These are phyloP conservation scores for Paraphysoderma sedebokerense DNA, from an alignment of 371 early-diverging fungal species.

Conservation along the genomic window DNA sequence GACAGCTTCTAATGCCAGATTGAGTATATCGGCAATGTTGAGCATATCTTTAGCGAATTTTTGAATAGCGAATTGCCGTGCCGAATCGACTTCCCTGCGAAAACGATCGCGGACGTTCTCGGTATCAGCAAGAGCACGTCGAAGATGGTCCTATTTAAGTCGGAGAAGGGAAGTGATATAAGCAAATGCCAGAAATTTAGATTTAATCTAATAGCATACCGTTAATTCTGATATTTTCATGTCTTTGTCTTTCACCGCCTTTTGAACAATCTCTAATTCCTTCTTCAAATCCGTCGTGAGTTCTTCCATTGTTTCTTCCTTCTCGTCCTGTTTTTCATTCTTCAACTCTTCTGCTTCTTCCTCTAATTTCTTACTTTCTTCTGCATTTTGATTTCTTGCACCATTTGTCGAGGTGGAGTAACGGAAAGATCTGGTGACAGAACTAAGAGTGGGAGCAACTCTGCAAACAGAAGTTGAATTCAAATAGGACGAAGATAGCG, in stretches of 20 bases:
- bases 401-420: too few species aligned
- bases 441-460: too few species aligned
- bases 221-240: background rate
- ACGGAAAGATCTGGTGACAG: too few species aligned
- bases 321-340: too few species aligned
- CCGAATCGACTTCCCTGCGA: constrained; percentile 62
- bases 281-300: too few species aligned
- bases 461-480: too few species aligned
- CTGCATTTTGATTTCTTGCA: too few species aligned
- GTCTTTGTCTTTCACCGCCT: constrained; percentile 53
- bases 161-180: constrained; percentile 1
- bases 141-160: constrained; percentile 38
- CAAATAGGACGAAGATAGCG: too few species aligned
- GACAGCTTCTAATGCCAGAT: constrained; percentile 66
- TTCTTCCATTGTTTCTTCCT: too few species aligned
- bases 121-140: constrained; percentile 84
- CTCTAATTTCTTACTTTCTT: too few species aligned
- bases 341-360: too few species aligned
- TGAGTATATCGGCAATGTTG: constrained; percentile 80
- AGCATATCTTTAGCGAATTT: constrained; percentile 94
- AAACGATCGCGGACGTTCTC: constrained; percentile 87
- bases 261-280: too few species aligned
- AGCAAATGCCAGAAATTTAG: background rate
- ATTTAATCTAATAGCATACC: background rate
- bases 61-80: constrained; percentile 74